These are phyloP conservation scores for Coemansia brasiliensis DNA, from an alignment of 192 early-diverging fungal species.

Conservation along the genomic window DNA sequence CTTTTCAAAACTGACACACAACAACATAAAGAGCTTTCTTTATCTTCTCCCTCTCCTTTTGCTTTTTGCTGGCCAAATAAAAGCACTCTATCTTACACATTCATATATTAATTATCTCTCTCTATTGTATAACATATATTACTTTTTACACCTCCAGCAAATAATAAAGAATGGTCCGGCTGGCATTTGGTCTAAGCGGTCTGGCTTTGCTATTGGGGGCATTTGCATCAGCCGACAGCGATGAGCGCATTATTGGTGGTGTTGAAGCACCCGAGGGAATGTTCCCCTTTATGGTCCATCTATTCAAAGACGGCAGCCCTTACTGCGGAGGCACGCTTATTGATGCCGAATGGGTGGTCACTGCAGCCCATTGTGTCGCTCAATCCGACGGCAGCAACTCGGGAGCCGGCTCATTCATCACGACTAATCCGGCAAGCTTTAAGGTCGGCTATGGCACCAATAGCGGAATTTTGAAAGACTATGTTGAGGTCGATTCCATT, in stretches of 20 bases:
- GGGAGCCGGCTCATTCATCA: slow-evolving; percentile 25
- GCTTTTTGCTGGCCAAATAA: too few species aligned
- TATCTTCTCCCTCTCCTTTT: too few species aligned
- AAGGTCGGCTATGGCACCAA: slow-evolving; percentile 40
- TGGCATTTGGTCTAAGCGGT: too few species aligned
- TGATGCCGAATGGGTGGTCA: slow-evolving; percentile 46
- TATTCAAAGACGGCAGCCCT: slow-evolving; percentile 39
- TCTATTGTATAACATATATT: neutral
- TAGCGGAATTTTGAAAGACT: slow-evolving; percentile 14
- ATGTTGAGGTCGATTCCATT: slow-evolving; percentile 37
- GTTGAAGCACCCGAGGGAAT: slow-evolving; percentile 13
- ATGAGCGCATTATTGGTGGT: slow-evolving; percentile 44
- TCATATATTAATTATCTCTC: neutral
- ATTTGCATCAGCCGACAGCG: neutral
- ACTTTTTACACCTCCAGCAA: neutral
- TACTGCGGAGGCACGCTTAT: slow-evolving; percentile 48
- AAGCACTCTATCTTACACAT: too few species aligned
- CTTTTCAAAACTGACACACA: too few species aligned
- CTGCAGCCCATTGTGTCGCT: slow-evolving; percentile 55
- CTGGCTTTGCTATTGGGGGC: slow-evolving; percentile 8
- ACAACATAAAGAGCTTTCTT: too few species aligned
- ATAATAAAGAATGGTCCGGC: slow-evolving; percentile 2
- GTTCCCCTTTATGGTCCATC: slow-evolving; percentile 49
- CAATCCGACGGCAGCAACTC: neutral
- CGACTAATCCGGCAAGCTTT: slow-evolving; percentile 9